Percentiles rank a stretch among this genome's conserved stretches.
Evolutionary conservation across 495 filamentous ascomycete genomes (phyloP).

Genomic region (Cenococcum geophilum): DNA sequence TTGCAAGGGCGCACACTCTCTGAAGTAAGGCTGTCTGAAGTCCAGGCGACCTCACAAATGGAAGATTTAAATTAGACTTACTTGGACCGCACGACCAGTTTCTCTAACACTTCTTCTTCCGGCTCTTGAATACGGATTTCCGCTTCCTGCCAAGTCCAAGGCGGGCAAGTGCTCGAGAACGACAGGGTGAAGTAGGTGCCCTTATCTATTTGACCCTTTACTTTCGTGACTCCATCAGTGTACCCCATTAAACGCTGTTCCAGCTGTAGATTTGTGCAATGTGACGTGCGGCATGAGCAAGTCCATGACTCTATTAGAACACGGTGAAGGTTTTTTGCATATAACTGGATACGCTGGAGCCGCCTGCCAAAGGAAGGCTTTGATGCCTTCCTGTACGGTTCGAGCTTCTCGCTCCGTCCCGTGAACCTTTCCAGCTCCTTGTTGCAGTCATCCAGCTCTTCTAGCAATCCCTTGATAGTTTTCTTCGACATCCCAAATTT

Average conservation of each 20-base stretch:
- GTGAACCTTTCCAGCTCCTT: slow-evolving; percentile 31
- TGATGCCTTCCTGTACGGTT: slow-evolving; percentile 18
- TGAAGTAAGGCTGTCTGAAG: too few species aligned
- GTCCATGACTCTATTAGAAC: slow-evolving; percentile 24
- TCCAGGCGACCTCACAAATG: background rate
- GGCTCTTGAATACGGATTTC: slow-evolving; percentile 27
- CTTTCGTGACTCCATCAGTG: slow-evolving; percentile 18
- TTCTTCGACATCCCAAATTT: slow-evolving; percentile 30
- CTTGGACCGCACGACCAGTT: slow-evolving; percentile 10
- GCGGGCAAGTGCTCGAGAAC: slow-evolving; percentile 21
- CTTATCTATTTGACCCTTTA: background rate
- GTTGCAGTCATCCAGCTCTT: slow-evolving; percentile 29
- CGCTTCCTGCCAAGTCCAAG: slow-evolving; percentile 29
- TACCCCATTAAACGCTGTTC: slow-evolving; percentile 21
- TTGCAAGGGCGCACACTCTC: too few species aligned
- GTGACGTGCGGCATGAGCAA: slow-evolving; percentile 25
- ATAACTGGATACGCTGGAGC: slow-evolving; percentile 23
- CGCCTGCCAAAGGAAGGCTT: slow-evolving; percentile 25
- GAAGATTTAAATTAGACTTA: background rate
- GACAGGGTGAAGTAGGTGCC: slow-evolving; percentile 25
- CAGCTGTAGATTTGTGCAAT: slow-evolving; percentile 26
- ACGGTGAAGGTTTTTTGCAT: slow-evolving; percentile 23
- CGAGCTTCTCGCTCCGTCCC: slow-evolving; percentile 28
- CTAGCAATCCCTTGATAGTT: slow-evolving; percentile 26
- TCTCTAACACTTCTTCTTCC: background rate